Evolutionary conservation across 2,329 filamentous ascomycete species (phyloP), one percentile per base, ranked within the genome.

Genomic region (Taxawa tesnikishii): DNA sequence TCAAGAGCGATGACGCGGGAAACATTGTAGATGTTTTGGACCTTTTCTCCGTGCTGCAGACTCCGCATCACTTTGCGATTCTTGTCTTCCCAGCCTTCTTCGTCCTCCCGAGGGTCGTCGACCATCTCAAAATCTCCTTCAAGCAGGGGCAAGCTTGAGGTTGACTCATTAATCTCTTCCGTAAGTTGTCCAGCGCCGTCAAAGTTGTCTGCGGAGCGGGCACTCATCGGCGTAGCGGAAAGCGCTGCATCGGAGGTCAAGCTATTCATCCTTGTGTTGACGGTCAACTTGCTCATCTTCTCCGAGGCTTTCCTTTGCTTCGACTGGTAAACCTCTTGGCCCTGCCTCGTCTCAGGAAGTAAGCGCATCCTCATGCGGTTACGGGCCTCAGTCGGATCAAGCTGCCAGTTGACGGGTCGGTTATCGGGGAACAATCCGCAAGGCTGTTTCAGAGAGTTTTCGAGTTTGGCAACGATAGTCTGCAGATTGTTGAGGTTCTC

Each of bases 21-120:
- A 30, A 96, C 79, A 46, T 98, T 98, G 65, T 84, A 93, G 1
- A 94, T 84, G 35, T 83, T 81, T 52, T 94, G 83, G 2, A 98
- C 88, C 34, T 87, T 74, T 47, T 98, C 90, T 4, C 87, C 85
- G 9, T 81, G 79, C 45, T 94, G 80, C 8, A 98, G 67, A 41
- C 84, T 88, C 31, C 90, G 74, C 84, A 96, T 92, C 27, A 98
- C 88, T 55, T 94, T 94, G 27, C 92, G 74, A 49, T 98, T 96
- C 62, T 94, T 96, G 55, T 98, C 92, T 56, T 98, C 92, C 40
- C 92, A 92, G 1, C 77, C 79, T 43, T 90, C 84, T 15, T 83
- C 73, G 25, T 80, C 75, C 35, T 88, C 81, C 46, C 85, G 85
- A 0, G 88, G 87, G 39, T 94, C 88, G 38, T 96, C 87, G 5